These are phyloP conservation scores for Uronychia setigera DNA, from an alignment of 73 alveolate genomes.

Conservation along the genomic window DNA sequence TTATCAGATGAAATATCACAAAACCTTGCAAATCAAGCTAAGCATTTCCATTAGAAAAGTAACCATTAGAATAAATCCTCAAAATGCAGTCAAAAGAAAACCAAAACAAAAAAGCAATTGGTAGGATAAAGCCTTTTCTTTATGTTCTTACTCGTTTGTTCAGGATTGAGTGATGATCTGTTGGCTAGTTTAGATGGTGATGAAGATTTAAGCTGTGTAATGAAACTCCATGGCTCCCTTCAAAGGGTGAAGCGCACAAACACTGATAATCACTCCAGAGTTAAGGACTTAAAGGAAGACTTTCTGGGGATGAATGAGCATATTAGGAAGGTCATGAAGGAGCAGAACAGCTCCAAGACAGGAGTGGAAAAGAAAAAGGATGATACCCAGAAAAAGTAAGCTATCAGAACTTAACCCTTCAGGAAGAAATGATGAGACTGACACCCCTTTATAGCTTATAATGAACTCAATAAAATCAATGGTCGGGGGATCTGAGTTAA, in stretches of 20 bases:
- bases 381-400: neutral
- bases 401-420: neutral
- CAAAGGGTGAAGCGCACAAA: neutral
- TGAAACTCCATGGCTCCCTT: neutral
- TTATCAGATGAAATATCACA: no score
- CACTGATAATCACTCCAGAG: neutral
- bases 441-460: no score
- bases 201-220: neutral
- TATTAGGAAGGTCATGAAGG: neutral
- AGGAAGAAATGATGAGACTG: neutral
- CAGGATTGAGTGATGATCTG: neutral
- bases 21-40: no score
- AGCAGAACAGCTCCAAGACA: neutral
- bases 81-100: neutral
- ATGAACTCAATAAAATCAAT: no score
- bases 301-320: neutral
- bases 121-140: neutral
- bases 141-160: no score
- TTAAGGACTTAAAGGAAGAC: neutral
- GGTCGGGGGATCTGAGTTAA: no score
- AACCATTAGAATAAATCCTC: no score
- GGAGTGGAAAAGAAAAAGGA: neutral
- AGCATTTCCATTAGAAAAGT: no score
- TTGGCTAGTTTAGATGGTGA: neutral
- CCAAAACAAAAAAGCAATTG: neutral